Evolutionary conservation across 352 stramenopile genomes (phyloP), one percentile per base, ranked within the genome.

Genomic region (Globisporangium uncinulatum): DNA sequence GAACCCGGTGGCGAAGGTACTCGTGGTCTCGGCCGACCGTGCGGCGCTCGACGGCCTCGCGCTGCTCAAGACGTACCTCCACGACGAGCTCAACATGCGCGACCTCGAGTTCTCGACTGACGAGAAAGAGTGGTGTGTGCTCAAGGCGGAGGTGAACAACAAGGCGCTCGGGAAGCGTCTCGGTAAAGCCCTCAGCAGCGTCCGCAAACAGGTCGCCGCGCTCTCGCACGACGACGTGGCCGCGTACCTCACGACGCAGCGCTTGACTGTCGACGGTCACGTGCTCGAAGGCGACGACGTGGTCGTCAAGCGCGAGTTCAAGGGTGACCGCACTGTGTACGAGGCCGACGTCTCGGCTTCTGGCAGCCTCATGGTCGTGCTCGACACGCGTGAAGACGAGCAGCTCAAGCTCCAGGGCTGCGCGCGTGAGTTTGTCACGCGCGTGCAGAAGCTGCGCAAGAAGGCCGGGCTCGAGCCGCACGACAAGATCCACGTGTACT

Each of bases 361-460:
- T 59, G 90, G 94, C 53, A 89, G 95, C 65, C 76, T 98, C 24
- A 92, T 98, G 57, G 92, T 99, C 24, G 88, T 97, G 36, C 86
- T 99, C 51, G 95, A 99, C 71, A 97, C 85, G 29, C 92, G 88
- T 32, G 85, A 98, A 68, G 95, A 99, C 70, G 92, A 99, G 59
- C 76, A 97, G 57, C 92, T 99, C 14, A 90, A 98, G 54, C 79
- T 85, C 57, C 86, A 97, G 58, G 96, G 94, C 51, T 89, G 87
- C 58, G 90, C 96, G 3, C 92, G 97, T 61, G 96, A 99, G 68
- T 83, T 99, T 49, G 96, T 99, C 59, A 99, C 97, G 64, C 88
- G 92, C 42, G 95, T 99, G 64, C 97, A 99, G 72, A 98, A 99
- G 75, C 76, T 99, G 51, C 84, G 97, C 41, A 99, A 99, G 78